Conservation (phyloP, 805 yeast species). For the Candida silvatica region DNA sequence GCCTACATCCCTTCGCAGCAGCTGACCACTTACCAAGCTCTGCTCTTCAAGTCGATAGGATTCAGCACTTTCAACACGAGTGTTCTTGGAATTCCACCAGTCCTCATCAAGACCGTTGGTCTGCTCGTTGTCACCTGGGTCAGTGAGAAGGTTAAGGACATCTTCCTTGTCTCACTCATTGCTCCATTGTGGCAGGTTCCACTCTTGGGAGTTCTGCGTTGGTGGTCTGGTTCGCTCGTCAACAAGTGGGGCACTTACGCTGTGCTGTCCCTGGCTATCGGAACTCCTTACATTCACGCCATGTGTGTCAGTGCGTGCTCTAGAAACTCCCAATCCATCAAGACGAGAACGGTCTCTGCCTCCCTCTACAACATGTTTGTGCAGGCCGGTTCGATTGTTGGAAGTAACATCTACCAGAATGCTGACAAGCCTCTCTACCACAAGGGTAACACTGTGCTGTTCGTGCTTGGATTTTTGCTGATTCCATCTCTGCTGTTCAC, state of each 20-base stretch:
- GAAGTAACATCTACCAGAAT: conserved; percentile 47
- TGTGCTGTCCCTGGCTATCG: conserved; percentile 22
- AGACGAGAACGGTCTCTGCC: conserved; percentile 55
- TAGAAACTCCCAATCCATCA: conserved; percentile 50
- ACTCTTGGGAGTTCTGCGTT: conserved; percentile 18
- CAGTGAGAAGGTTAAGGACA: conserved; percentile 27
- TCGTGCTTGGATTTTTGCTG: conserved; percentile 44
- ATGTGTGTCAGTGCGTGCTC: conserved; percentile 55
- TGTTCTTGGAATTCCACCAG: conserved; percentile 43
- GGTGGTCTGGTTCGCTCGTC: conserved; percentile 20
- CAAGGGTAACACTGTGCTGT: conserved; percentile 43
- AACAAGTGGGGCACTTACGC: conserved; percentile 21
- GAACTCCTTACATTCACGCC: conserved; percentile 42
- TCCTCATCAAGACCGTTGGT: conserved; percentile 28
- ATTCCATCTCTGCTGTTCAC: conserved; percentile 20
- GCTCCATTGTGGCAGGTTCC: conserved; percentile 31
- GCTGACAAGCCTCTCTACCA: conserved; percentile 54
- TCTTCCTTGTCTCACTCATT: conserved; percentile 13
- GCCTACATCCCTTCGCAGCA: conserved; percentile 30
- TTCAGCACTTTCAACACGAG: conserved; percentile 45
- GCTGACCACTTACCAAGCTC: conserved; percentile 34
- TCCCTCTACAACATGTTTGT: conserved; percentile 58
- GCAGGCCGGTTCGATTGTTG: conserved; percentile 47
- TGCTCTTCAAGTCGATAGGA: conserved; percentile 40
- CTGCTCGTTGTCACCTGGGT: conserved; percentile 28